Base-by-base conservation (phyloP, 2,329 filamentous ascomycete species). In the Pseudogymnoascus sp. region DNA sequence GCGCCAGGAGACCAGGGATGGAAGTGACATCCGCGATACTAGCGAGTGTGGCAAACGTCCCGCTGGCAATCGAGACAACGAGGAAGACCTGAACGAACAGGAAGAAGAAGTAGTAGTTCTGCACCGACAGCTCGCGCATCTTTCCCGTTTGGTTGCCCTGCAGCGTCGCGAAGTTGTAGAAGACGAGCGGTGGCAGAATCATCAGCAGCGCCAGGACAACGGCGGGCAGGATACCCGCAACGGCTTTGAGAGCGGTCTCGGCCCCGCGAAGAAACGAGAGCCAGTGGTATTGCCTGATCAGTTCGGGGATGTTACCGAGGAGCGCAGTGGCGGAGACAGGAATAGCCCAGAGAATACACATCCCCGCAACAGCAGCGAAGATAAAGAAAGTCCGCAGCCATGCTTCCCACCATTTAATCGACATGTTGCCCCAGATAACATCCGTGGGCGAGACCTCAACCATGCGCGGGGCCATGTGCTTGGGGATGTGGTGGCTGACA, bases 391-490 rank as follows among this genome's bases (percentile, higher is more conserved):
- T 87, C 28, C 71, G 69, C 12, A 70, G 42, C 81, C 93, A 96
- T 63, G 88, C 84, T 66, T 93, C 88, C 92, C 93, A 97, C 93
- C 95, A 97, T 62, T 84, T 86, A 69, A 97, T 89, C 0, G 91
- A 93, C 88, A 99, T 93, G 72, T 99, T 99, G 68, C 96, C 91
- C 95, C 95, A 99, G 42, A 96, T 83, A 7, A 99, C 91, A 73
- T 97, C 93, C 46, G 88, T 88, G 0, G 95, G 95, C 5, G 92
- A 91, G 56, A 99, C 92, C 73, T 99, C 95, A n/a, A 96, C 89
- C 42, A 90, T 84, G 28, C 95, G 86, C 0, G 95, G 95, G 1
- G 91, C 84, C 95, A 99, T 99, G 53, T 96, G 90, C 69, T 90
- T 90, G 1, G 95, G 95, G 0, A 96, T 76, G 70, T 99, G 95